Evolutionary conservation across 2,329 filamentous ascomycete genomes (phyloP), one percentile per base, ranked within the genome.

Genomic region (Aspergillus floridensis): DNA sequence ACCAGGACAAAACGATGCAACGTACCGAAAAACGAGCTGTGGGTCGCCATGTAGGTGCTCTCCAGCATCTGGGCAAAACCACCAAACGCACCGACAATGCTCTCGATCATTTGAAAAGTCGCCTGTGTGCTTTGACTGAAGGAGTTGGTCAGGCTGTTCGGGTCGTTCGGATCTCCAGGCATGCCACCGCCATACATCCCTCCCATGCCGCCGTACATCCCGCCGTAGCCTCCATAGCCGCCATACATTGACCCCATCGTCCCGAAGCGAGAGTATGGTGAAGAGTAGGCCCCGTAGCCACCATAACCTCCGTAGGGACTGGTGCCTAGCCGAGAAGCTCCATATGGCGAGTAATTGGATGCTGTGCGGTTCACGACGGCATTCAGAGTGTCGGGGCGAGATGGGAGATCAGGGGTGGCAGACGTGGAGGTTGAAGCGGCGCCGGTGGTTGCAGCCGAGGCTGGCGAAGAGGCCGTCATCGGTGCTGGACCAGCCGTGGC

Each of bases 61-160:
- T 99, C 95, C 29, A 99, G 84, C 95, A 99, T 99, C 80, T 99
- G 95, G 12, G 96, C 92, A 73, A 99, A 98, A 0, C 96, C 95
- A 21, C 93, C 93, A 80, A 99, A 99, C 2, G 95, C 93, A 24
- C 92, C 91, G 14, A 99, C 95, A 59, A 99, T 90, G 68, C 93
- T 95, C 79, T 99, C 95, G 54, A 99, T 92, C 84, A 99, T 92
- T 81, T 98, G 95, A 73, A 99, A 99, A 0, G 95, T 99, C 11
- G 93, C 91, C 69, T 95, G 91, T 0, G 96, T 99, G 80, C 90
- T 95, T 76, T 96, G 93, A 73, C 88, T 91, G 81, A 98, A 97
- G 56, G 91, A 89, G 73, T 96, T 91, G n/a, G 93, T 97, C 74
- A 99, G 81, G 77, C 92, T 97, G 75, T 95, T 92, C 29, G 92